Base-by-base conservation (phyloP, 1,139 yeast species). In the Kodamaea plutei region DNA sequence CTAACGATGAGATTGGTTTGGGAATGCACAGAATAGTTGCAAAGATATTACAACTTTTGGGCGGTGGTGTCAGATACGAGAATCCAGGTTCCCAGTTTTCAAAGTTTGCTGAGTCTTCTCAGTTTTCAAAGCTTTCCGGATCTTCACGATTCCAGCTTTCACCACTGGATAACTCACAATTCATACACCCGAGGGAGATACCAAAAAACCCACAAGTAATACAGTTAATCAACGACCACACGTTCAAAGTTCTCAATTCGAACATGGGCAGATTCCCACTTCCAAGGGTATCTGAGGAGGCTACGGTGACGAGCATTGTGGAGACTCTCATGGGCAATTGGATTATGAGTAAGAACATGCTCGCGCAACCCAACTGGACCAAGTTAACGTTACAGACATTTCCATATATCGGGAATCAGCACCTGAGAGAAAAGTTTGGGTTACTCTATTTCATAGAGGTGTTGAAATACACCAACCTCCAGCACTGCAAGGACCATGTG, bases 361-460 rank as follows among this genome's bases (percentile, higher is more conserved):
- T 49, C 3, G 40, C 43, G 2, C 38, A 47, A 17, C 45, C 46
- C 3, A 62, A 58, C 36, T 67, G 73, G 73, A 63, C 61, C 31
- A 50, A 49, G 26, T 39, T 67, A 17, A 47, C 64, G 13, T 50
- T 63, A 19, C 73, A 66, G 35, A 56, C 54, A 18, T 66, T 50
- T 36, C 68, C 70, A 1, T 69, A 64, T 34, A 45, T 63, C 26
- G 74, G 74, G 4, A 64, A 64, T 37, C 37, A 52, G 0, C 47
- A 49, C 15, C 67, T 62, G 65, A 47, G 73, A 40, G 59, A 56
- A 5, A 49, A 54, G 31, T 68, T 59, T 40, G 42, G 48, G 2
- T 39, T 64, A 28, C 54, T 43, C 25, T 51, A 66, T 16, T 61
- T 60, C 38, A 33, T 42, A 9, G 54, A 53, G 23, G 45, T 63